phyloP scores from a whole-genome alignment of 1,284 basidiomycete genomes.

The Flammula alnicola region DNA sequence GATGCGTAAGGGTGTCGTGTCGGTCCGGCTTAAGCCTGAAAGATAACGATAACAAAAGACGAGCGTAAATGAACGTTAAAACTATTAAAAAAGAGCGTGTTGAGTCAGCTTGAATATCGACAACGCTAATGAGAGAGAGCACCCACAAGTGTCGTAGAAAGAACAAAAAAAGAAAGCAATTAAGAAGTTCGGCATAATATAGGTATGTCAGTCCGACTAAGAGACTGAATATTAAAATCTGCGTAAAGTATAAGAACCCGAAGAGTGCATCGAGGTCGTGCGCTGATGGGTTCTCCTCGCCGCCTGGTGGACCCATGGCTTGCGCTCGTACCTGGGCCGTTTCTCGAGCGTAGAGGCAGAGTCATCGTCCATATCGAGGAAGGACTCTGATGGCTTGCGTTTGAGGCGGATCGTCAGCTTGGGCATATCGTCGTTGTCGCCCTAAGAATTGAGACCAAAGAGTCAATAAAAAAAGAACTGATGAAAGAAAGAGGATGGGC shows the following conservation, averaged over 20 bases:
- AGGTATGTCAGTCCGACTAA: too few species aligned
- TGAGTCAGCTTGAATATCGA: too few species aligned
- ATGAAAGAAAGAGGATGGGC: background rate
- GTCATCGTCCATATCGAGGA: slow-evolving; percentile 17
- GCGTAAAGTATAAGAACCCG: background rate
- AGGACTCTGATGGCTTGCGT: slow-evolving; percentile 36
- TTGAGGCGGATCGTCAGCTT: slow-evolving; percentile 34
- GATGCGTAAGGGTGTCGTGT: too few species aligned
- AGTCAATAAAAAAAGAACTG: slow-evolving; percentile 10
- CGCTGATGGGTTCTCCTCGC: background rate
- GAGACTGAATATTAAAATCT: slow-evolving; percentile 5
- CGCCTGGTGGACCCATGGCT: slow-evolving; percentile 25
- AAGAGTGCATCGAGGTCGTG: background rate
- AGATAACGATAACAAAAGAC: too few species aligned
- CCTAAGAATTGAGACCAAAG: background rate
- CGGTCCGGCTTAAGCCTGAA: too few species aligned
- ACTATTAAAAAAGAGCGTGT: too few species aligned
- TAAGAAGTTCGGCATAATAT: too few species aligned
- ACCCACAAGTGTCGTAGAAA: too few species aligned
- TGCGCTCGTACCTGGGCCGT: slow-evolving; percentile 39
- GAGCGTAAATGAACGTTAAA: too few species aligned
- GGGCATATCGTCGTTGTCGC: slow-evolving; percentile 6
- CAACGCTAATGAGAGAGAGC: too few species aligned
- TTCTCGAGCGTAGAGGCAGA: slow-evolving; percentile 33
- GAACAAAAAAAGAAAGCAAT: too few species aligned